Evolutionary conservation across 2,329 filamentous ascomycete genomes (phyloP).

Genomic region (Fonsecaea monophora): DNA sequence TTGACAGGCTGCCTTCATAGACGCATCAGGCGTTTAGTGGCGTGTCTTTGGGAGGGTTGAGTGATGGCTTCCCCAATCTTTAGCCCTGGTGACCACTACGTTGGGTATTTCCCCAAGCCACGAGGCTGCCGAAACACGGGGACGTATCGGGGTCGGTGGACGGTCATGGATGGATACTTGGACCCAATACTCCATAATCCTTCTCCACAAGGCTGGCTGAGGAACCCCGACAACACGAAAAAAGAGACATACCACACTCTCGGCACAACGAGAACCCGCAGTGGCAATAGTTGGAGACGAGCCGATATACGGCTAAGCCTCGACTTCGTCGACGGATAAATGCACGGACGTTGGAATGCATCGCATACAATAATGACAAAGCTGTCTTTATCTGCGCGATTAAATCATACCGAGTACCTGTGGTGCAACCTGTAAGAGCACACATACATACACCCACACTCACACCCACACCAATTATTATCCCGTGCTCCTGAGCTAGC

Average conservation of each 20-base stretch:
- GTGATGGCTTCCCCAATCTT: constrained; percentile 11
- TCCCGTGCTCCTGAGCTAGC: not conserved
- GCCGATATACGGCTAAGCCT: not conserved
- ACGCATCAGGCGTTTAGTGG: not conserved
- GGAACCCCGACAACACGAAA: constrained; percentile 3
- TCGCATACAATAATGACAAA: not conserved
- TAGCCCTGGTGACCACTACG: not conserved
- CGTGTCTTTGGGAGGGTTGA: not conserved
- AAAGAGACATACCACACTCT: constrained; percentile 1
- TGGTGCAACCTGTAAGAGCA: not conserved
- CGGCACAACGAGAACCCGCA: not conserved
- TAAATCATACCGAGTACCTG: not conserved
- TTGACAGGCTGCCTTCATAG: not conserved
- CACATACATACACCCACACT: not conserved
- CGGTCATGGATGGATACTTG: not conserved
- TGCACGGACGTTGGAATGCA: constrained; percentile 2
- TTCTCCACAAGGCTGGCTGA: constrained; percentile 3
- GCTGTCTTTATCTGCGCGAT: not conserved
- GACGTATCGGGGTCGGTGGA: not conserved
- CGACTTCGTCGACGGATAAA: not conserved
- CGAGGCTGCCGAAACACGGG: constrained; percentile 6
- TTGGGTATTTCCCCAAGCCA: constrained; percentile 9
- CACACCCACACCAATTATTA: too few species aligned
- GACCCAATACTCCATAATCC: too few species aligned
- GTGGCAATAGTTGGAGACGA: constrained; percentile 10